Conservation (phyloP, 441 rosid genomes). For the Brassica hybrid region DNA sequence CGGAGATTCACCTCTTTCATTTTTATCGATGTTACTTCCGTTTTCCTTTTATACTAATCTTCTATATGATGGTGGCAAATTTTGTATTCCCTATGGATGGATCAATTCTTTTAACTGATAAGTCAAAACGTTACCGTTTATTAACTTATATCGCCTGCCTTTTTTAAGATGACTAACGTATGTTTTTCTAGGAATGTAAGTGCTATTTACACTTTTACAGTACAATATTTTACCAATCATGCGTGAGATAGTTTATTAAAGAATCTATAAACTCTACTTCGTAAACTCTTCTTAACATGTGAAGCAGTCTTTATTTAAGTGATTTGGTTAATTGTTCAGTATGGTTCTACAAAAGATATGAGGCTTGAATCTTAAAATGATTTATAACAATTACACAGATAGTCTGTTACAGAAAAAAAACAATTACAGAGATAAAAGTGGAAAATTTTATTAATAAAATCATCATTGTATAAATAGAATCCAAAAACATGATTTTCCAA, state of each 20-base stretch:
- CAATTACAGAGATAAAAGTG: background rate
- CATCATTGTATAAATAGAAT: background rate
- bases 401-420: too few species aligned
- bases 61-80: background rate
- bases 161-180: too few species aligned
- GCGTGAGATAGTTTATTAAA: too few species aligned
- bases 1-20: slow-evolving; percentile 1
- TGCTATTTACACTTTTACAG: background rate
- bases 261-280: too few species aligned
- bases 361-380: background rate
- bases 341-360: background rate
- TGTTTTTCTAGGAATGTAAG: background rate
- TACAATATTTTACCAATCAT: too few species aligned
- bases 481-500: background rate
- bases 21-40: background rate
- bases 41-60: background rate
- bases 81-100: background rate
- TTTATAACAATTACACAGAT: background rate
- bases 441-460: background rate
- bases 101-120: background rate
- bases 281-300: background rate
- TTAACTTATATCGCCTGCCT: too few species aligned
- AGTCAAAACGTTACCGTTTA: background rate
- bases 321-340: background rate
- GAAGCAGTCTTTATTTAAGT: background rate